Conservation (phyloP, 345 rosid species). For the Citrus trifoliata region DNA sequence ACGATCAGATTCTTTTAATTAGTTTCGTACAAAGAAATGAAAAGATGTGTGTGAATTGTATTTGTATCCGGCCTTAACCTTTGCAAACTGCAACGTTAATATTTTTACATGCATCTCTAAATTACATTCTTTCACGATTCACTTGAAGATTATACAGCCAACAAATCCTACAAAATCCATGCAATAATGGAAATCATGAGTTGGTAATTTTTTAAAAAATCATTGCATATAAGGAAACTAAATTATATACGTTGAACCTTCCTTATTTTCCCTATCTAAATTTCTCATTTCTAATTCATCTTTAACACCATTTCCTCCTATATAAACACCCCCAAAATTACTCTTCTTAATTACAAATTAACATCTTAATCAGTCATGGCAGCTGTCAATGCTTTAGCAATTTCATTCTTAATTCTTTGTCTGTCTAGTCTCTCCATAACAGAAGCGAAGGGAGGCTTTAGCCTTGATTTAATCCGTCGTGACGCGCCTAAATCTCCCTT, state of each 20-base stretch:
- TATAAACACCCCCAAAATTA: neutral
- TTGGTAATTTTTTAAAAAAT: neutral
- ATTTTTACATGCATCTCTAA: neutral
- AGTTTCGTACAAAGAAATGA: too few species aligned
- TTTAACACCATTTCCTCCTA: neutral
- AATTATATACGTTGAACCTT: neutral
- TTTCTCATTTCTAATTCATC: neutral
- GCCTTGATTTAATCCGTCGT: slow-evolving; percentile 23
- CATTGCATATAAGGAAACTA: neutral
- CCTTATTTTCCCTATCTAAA: neutral
- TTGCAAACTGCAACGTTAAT: neutral
- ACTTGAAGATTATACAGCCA: neutral
- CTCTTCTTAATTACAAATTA: neutral
- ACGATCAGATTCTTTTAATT: neutral
- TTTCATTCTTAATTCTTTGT: neutral
- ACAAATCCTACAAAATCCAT: neutral
- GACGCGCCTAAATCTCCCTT: slow-evolving; percentile 35
- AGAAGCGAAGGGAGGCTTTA: slow-evolving; percentile 19
- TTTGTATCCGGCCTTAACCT: neutral
- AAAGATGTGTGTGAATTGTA: neutral
- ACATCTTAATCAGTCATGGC: neutral
- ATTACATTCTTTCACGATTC: neutral
- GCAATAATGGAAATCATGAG: neutral
- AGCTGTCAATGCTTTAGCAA: neutral
- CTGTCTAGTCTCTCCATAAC: neutral